Base-by-base conservation (phyloP, 2,329 filamentous ascomycete genomes). In the Tolypocladium nubicola region DNA sequence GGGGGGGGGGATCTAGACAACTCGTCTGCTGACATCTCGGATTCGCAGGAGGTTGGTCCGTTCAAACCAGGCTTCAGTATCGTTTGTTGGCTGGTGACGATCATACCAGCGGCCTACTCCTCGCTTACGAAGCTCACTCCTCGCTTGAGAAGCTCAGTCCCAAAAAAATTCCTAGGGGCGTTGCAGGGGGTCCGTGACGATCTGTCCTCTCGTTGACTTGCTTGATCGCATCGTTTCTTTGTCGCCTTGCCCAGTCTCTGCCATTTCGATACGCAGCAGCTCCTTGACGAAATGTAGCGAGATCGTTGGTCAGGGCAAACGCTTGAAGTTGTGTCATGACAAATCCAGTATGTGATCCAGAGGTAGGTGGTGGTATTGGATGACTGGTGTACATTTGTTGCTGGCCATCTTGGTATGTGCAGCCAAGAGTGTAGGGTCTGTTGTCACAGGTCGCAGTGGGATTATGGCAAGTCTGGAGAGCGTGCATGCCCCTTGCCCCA, bases 211-310 rank as follows among this genome's bases (percentile, higher is more conserved):
- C 54, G 54, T 73, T 72, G 45, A 66, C 68, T 21, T 62, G 59
- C n/a, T 56, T 49, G 26, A 73, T 72, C 23, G 70, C 67, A 14
- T 61, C 54, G 59, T 76, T 66, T 33, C 75, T 66, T 56, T 75
- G 63, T 37, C 63, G 59, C 59, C 69, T 68, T 6, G 75, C 71
- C 64, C 69, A 68, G 57, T 77, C 74, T 57, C 71, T 65, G 1
- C 64, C 65, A 66, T 78, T 77, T 41, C 74, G 66, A 59, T 71
- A 74, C 40, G 71, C 71, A 14, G 65, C 65, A 21, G 64, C 68
- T 26, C 72, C 75, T 59, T 68, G 30, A 11, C 66, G 58, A 59
- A 75, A 76, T 1, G 56, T 62, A 4, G 73, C 62, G 4, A 54
- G 23, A 54, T 64, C 58, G 26, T 58, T 55, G 0, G 65, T 73